Conservation (phyloP, 768 basidiomycete species). For the Pleurotus salmoneostramineus region DNA sequence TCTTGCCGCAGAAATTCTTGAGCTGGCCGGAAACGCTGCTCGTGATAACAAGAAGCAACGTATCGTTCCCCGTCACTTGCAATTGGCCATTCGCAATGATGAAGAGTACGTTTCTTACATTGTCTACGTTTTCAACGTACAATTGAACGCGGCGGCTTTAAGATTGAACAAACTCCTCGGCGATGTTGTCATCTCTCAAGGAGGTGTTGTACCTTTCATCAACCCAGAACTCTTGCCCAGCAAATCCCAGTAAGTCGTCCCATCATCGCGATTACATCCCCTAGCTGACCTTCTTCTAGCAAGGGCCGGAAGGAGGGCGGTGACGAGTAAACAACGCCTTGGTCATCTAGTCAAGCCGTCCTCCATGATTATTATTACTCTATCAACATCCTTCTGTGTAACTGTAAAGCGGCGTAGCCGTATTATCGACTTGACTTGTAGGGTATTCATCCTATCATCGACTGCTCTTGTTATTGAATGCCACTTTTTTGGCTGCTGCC, state of each 20-base stretch:
- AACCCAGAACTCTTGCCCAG: slow-evolving; percentile 35
- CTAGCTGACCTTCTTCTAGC: not conserved
- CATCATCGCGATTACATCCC: not conserved
- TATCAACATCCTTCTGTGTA: slow-evolving; percentile 1
- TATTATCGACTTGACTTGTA: not conserved
- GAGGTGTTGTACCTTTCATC: slow-evolving; percentile 89
- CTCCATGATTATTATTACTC: not conserved
- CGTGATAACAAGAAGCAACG: slow-evolving; percentile 78
- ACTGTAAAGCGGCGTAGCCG: not conserved
- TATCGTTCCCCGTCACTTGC: slow-evolving; percentile 83
- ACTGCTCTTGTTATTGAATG: too few relatives aligned
- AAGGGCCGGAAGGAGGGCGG: slow-evolving; percentile 5
- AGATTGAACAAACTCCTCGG: slow-evolving; percentile 71
- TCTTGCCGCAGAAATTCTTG: slow-evolving; percentile 81
- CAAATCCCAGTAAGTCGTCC: not conserved
- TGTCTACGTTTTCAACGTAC: not conserved
- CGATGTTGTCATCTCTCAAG: slow-evolving; percentile 90
- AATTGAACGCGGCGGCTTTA: not conserved
- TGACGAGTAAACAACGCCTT: not conserved
- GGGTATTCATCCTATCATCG: not conserved
- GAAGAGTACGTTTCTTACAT: slow-evolving; percentile 43
- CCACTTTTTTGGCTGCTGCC: too few relatives aligned
- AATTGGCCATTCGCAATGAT: slow-evolving; percentile 83
- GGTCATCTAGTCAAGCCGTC: not conserved
- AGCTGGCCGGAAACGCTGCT: slow-evolving; percentile 76